Evolutionary conservation across 2,329 filamentous ascomycete genomes (phyloP), one percentile per base, ranked within the genome.

Genomic region (Beauveria caledonica): DNA sequence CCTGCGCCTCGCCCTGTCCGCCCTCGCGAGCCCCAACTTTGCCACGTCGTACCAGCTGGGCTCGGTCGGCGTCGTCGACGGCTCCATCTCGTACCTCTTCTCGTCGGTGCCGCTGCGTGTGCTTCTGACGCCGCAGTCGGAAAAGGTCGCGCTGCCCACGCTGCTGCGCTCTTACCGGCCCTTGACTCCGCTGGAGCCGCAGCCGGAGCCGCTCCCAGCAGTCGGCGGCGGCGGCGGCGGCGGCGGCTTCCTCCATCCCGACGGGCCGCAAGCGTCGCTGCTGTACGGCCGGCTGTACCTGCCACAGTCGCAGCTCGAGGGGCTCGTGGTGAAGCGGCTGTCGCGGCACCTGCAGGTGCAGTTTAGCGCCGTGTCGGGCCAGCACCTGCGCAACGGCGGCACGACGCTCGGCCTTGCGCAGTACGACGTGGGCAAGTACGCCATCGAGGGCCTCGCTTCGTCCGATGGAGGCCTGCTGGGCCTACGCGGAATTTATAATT

Each of bases 41-140:
- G 93, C 92, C 25, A 96, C 92, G 17, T 93, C 92, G 42, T 99
- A 99, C 74, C 89, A 90, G 46, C 84, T 99, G 49, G 91, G 92
- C 63, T 95, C 88, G 46, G 83, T 95, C 17, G 94, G 93, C 62
- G 82, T 96, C 40, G 92, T 99, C 56, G 93, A 97, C 76, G 94
- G 94, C 71, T 96, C 92, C n/a, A 84, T 99, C 61, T 96, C 92
- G 15, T 99, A 97, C 75, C 84, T 99, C 58, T 97, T 96, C 78
- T 95, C 92, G 53, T 96, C 91, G 3, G 80, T 94, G 9, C 86
- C 91, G 13, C 81, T 97, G 60, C 77, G 80, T 44, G 79, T 86
- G 56, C 76, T 83, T 76, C 64, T 91, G 80, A 73, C 79, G 11
- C 84, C 81, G 11, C 83, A 85, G 73, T 96, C 90, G 67, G 86